Evolutionary conservation across 2,329 filamentous ascomycete species (phyloP).

Genomic region (Epichloe amarillans): DNA sequence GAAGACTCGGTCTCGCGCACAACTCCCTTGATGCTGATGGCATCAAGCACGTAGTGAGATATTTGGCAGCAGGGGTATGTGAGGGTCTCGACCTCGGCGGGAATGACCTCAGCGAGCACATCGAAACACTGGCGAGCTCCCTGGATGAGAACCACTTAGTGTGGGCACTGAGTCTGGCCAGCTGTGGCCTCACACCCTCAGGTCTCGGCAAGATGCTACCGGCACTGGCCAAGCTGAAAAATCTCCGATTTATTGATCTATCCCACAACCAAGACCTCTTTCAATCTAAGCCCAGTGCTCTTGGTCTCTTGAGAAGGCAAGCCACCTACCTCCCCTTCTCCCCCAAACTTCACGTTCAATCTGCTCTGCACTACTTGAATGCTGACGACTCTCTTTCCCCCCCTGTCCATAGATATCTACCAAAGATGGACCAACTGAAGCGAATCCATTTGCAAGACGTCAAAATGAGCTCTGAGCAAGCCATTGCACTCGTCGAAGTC

Average conservation of each 20-base stretch:
- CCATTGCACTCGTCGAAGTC: constrained; percentile 81
- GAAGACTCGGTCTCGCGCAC: constrained; percentile 68
- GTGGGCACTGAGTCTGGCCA: constrained; percentile 74
- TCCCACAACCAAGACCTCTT: constrained; percentile 82
- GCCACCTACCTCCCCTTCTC: constrained; percentile 9
- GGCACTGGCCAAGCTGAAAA: constrained; percentile 51
- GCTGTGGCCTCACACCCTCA: constrained; percentile 65
- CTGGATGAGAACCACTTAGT: constrained; percentile 44
- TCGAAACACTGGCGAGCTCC: constrained; percentile 38
- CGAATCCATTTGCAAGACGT: constrained; percentile 80
- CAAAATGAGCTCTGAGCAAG: constrained; percentile 71
- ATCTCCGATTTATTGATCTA: constrained; percentile 80
- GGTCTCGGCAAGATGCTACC: constrained; percentile 66
- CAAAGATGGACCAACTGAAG: constrained; percentile 63
- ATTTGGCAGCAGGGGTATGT: constrained; percentile 62
- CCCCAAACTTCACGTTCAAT: neutral
- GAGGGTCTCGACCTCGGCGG: constrained; percentile 82
- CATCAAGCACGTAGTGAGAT: constrained; percentile 62
- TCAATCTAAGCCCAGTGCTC: constrained; percentile 55
- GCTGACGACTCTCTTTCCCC: neutral
- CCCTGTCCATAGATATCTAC: constrained; percentile 19
- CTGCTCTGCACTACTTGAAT: neutral
- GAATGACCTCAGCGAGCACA: constrained; percentile 53
- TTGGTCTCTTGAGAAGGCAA: constrained; percentile 61
- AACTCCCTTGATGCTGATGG: constrained; percentile 66